phyloP scores from a whole-genome alignment of 306 rosid species.

The Castanea sativa region DNA sequence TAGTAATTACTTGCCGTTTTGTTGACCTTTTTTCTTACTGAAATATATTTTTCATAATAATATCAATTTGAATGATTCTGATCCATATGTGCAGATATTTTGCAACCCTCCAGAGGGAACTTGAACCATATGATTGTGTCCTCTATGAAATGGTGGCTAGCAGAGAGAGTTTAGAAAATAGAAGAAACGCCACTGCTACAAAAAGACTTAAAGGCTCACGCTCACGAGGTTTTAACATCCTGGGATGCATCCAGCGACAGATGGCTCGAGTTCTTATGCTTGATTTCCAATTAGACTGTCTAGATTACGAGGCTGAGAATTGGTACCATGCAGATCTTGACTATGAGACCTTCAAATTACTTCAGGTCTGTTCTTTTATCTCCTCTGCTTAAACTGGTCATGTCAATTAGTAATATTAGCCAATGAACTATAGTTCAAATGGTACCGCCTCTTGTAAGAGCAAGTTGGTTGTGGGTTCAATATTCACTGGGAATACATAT shows the following conservation, averaged over 20 bases:
- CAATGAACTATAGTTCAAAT: too few relatives aligned
- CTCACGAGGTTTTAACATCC: constrained; percentile 63
- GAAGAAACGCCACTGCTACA: constrained; percentile 44
- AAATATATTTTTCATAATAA: not conserved
- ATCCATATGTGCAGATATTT: constrained; percentile 65
- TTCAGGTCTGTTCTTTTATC: constrained; percentile 58
- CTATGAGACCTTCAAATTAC: constrained; percentile 81
- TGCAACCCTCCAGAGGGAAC: constrained; percentile 76
- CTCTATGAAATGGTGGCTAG: constrained; percentile 98
- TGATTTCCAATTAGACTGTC: constrained; percentile 88
- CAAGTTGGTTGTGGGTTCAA: too few relatives aligned
- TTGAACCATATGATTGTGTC: constrained; percentile 80
- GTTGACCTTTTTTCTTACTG: not conserved
- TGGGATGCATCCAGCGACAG: constrained; percentile 91
- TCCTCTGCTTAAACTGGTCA: constrained; percentile 10
- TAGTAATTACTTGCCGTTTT: not conserved
- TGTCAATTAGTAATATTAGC: not conserved
- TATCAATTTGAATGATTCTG: constrained; percentile 8
- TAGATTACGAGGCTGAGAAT: constrained; percentile 66
- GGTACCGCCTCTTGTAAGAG: too few relatives aligned
- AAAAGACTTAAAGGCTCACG: constrained; percentile 54
- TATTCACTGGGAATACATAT: too few relatives aligned
- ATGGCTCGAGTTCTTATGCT: constrained; percentile 82
- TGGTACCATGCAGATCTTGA: constrained; percentile 98
- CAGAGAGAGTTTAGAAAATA: constrained; percentile 72